Evolutionary conservation across 495 filamentous ascomycete genomes (phyloP), one percentile per base, ranked within the genome.

Genomic region (Aspergillus taichungensis): DNA sequence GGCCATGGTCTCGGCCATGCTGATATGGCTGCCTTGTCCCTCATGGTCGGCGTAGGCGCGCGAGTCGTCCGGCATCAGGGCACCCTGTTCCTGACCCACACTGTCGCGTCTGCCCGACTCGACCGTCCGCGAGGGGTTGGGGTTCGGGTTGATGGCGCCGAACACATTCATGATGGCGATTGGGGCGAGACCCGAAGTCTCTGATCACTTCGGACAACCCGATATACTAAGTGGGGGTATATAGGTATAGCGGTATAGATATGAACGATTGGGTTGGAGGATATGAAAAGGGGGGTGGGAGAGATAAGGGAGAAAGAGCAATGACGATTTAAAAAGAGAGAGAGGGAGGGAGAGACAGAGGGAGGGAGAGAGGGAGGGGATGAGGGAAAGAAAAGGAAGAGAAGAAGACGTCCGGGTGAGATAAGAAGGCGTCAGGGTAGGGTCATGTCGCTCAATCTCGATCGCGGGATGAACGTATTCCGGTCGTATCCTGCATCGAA

Each of bases 81-180:
- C 34, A 27, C 32, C 45, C 5, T 49, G 47, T 2, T n/a, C 49
- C 51, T 9, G 31, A 33, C 18, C 18, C 18, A 24, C 18, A 24
- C 18, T 24, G 4, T 24, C 18, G 2, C 18, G 18, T 24, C 18
- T 24, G 4, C 18, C 18, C 14, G 49, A 42, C 10, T 45, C 46
- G 1, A 56, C 46, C 9, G 42, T 34, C 13, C 35, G 54, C 3
- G 49, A 44, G n/a, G 57, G 53, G 40, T 56, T 50, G 9, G 60
- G 13, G 47, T 62, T 63, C 24, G 64, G 51, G 48, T 67, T 71
- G 12, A 71, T 42, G 3, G 60, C 66, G 54, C 65, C 65, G 36
- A 68, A 40, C 29, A 68, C 56, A 45, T 64, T 68, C 67, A 71
- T 70, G 51, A 42, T 56, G 51, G 40, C 45, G 44, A 47, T 24